A percentile compares a stretch with the other conserved stretches of the same genome.
phyloP scores from a whole-genome alignment of 345 rosid genomes.

The Melaleuca alternifolia region DNA sequence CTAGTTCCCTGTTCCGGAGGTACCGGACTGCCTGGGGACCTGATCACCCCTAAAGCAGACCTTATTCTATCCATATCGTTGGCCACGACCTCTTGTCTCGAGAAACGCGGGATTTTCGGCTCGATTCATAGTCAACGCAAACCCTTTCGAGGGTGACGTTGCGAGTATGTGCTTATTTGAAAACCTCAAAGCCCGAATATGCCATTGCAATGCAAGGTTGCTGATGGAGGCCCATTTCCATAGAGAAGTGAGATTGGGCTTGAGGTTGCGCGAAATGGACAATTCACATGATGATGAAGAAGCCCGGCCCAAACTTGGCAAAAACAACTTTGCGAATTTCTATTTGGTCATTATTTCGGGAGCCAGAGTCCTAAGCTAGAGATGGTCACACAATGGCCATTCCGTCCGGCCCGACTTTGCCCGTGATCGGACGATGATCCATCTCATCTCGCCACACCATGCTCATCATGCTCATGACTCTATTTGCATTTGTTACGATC shows the following conservation, averaged over 20 bases:
- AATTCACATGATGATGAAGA: neutral
- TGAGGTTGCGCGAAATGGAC: neutral
- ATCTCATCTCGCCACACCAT: too few relatives aligned
- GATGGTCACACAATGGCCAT: neutral
- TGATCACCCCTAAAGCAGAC: too few relatives aligned
- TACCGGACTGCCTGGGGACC: too few relatives aligned
- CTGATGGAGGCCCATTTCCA: neutral
- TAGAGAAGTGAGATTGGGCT: neutral
- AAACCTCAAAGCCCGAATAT: neutral
- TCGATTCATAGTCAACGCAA: neutral
- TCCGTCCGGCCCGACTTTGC: neutral
- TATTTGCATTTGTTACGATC: neutral
- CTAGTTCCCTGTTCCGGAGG: too few relatives aligned
- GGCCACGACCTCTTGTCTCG: neutral
- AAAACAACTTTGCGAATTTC: rapidly evolving
- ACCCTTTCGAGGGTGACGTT: neutral
- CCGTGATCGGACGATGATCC: too few relatives aligned
- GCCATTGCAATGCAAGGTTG: neutral
- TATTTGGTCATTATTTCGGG: neutral
- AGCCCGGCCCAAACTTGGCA: neutral
- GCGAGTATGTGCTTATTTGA: neutral
- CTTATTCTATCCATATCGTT: neutral
- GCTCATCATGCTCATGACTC: neutral
- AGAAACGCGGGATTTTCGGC: neutral
- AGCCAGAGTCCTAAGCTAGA: neutral